phyloP scores from a whole-genome alignment of 139 green algal genomes.

The Astrephomene gubernaculifera region DNA sequence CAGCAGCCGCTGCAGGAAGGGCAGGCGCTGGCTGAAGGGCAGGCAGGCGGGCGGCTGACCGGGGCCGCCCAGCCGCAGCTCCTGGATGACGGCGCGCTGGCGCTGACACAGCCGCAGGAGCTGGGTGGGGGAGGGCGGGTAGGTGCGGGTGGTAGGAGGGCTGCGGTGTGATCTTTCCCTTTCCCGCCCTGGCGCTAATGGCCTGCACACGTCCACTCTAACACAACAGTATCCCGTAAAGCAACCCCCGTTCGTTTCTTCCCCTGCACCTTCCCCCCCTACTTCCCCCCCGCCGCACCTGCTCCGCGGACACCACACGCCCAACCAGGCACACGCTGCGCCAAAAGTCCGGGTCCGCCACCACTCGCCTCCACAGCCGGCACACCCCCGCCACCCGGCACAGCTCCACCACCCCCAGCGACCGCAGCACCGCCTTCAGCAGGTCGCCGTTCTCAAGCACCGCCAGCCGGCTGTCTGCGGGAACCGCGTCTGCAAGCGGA shows the following conservation, averaged over 20 bases:
- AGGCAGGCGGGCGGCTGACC: no score
- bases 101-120: background rate
- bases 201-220: no score
- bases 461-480: background rate
- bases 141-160: no score
- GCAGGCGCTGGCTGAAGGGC: no score
- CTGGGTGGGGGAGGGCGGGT: background rate
- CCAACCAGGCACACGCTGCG: background rate
- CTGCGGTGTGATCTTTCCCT: background rate
- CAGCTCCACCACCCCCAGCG: background rate
- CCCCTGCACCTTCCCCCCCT: background rate
- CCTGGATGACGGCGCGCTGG: slow-evolving; percentile 18
- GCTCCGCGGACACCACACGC: background rate
- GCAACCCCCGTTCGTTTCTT: background rate
- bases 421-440: slow-evolving; percentile 1
- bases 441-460: slow-evolving; percentile 28
- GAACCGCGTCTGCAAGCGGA: background rate
- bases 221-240: background rate
- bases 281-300: background rate
- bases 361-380: background rate
- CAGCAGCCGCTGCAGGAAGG: background rate
- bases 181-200: no score
- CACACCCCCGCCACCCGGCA: slow-evolving; percentile 16
- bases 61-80: slow-evolving; percentile 6
- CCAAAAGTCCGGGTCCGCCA: slow-evolving; percentile 19